These are phyloP conservation scores for Coemansia sp. DNA, from an alignment of 192 early-diverging fungal genomes.

Conservation along the genomic window DNA sequence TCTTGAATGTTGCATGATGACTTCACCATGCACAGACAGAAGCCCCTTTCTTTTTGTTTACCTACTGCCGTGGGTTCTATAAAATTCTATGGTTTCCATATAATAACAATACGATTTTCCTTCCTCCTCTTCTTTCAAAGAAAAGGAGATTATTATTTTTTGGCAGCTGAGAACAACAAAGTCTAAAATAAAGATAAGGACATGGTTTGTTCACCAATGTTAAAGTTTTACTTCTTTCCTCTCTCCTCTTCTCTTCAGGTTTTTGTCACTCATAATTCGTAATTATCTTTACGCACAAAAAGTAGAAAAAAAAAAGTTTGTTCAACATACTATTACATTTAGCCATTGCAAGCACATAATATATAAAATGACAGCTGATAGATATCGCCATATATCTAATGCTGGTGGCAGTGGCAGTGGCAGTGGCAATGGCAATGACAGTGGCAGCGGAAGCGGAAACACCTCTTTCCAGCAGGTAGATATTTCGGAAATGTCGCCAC, in stretches of 20 bases:
- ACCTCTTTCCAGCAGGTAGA: constrained; percentile 4
- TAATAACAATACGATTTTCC: neutral
- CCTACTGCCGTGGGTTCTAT: neutral
- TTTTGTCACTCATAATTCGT: too few species aligned
- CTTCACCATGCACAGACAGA: neutral
- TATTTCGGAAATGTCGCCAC: constrained; percentile 27
- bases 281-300: too few species aligned
- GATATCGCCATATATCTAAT: neutral
- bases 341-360: neutral
- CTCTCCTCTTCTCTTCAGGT: too few species aligned
- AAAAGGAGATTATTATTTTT: too few species aligned
- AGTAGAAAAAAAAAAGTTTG: neutral
- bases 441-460: neutral
- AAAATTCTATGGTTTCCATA: neutral
- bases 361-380: neutral
- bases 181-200: too few species aligned
- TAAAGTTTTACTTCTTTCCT: too few species aligned
- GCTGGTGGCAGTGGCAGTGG: neutral
- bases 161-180: too few species aligned
- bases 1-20: neutral
- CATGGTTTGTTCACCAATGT: too few species aligned
- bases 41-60: neutral
- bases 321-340: neutral
- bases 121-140: neutral
- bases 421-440: neutral